phyloP scores from a whole-genome alignment of 257 asterid species.

The Plantago major region DNA sequence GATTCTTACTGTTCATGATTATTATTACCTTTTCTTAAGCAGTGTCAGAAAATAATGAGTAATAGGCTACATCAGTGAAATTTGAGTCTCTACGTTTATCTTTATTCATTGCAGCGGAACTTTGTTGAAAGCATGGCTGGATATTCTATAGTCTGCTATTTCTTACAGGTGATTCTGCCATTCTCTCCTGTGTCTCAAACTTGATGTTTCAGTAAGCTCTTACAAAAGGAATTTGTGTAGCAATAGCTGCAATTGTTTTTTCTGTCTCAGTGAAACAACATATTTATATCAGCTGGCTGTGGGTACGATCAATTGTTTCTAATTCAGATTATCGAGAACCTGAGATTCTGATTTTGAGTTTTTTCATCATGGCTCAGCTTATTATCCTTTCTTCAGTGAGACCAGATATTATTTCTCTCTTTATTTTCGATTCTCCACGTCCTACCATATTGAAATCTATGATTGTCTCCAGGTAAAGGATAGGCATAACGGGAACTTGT shows the following conservation, averaged over 20 bases:
- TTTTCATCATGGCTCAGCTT: background rate
- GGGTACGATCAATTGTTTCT: no score
- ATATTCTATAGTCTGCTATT: constrained; percentile 95
- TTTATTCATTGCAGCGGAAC: constrained; percentile 53
- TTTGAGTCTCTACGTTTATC: constrained; percentile 1
- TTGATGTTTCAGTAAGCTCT: background rate
- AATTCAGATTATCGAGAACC: no score
- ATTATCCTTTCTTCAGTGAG: constrained; percentile 5
- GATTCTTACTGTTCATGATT: constrained; percentile 2
- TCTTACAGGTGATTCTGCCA: constrained; percentile 60
- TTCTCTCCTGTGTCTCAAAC: constrained; percentile 8
- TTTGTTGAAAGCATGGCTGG: constrained; percentile 99
- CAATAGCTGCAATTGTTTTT: no score
- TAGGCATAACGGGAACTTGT: constrained; percentile 94
- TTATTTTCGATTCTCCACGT: constrained; percentile 3
- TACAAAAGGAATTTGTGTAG: background rate
- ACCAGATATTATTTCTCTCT: background rate
- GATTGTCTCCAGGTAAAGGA: constrained; percentile 64
- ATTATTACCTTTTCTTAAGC: background rate
- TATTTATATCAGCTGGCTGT: no score
- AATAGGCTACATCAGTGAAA: constrained; percentile 3
- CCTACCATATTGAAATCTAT: constrained; percentile 9
- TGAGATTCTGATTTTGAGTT: no score
- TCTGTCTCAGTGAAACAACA: no score
- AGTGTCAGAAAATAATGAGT: background rate